Evolutionary conservation across 495 filamentous ascomycete genomes (phyloP).

Genomic region (Hyphodiscus hymeniophilus): DNA sequence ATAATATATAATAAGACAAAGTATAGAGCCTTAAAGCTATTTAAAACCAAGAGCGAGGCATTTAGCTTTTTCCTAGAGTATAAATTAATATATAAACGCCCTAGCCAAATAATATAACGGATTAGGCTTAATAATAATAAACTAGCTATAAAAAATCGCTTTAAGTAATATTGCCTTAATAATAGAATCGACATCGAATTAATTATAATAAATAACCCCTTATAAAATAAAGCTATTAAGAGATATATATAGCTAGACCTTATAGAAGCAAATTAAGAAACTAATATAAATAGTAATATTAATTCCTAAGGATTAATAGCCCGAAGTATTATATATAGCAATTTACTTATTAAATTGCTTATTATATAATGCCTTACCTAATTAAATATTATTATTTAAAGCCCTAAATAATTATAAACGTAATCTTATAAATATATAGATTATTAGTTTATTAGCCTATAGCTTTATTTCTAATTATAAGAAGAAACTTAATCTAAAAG

Average conservation of each 20-base stretch:
- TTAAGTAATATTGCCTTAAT: neutral
- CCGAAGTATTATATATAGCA: neutral
- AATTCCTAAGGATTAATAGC: neutral
- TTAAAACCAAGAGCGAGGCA: neutral
- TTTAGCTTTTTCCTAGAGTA: neutral
- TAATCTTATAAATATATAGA: neutral
- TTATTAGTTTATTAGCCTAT: neutral
- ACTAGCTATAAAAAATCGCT: neutral
- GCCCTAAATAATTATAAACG: neutral
- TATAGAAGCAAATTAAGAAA: neutral
- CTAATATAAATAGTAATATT: neutral
- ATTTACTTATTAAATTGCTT: neutral
- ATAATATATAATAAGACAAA: neutral
- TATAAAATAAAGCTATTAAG: neutral
- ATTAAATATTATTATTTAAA: neutral
- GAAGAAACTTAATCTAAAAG: neutral
- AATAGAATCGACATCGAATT: neutral
- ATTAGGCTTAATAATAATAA: neutral
- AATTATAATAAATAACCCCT: neutral
- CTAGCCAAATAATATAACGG: neutral
- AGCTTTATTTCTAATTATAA: neutral
- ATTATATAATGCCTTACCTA: neutral
- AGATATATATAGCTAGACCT: neutral
- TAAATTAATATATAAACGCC: neutral
- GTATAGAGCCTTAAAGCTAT: neutral